Evolutionary conservation across 176 grass and related monocot species (phyloP).

Genomic region (Avena insularis): DNA sequence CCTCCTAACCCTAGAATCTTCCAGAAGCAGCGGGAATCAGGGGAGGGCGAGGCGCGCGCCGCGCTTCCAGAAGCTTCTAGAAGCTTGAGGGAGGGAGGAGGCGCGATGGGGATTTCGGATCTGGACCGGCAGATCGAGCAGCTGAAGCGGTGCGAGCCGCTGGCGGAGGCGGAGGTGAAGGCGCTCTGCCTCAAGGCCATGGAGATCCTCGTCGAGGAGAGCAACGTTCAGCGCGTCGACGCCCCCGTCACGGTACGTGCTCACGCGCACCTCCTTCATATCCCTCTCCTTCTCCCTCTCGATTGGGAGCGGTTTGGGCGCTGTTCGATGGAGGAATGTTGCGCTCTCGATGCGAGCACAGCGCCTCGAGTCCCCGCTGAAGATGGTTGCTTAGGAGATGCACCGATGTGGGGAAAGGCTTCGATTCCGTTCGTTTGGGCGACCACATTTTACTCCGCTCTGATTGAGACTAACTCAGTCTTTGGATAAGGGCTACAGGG

Average conservation of each 20-base stretch:
- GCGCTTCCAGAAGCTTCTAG: slow-evolving; percentile 48
- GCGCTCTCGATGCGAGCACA: background rate
- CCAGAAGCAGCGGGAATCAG: slow-evolving; percentile 37
- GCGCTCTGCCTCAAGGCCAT: slow-evolving; percentile 98
- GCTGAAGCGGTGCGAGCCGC: slow-evolving; percentile 95
- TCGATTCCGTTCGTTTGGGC: background rate
- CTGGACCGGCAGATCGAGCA: slow-evolving; percentile 99
- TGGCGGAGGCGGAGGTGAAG: slow-evolving; percentile 97
- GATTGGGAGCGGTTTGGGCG: background rate
- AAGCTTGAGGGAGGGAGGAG: slow-evolving; percentile 3
- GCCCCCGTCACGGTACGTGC: slow-evolving; percentile 88
- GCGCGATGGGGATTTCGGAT: slow-evolving; percentile 68
- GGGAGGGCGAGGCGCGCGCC: slow-evolving; percentile 8
- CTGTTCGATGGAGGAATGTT: background rate
- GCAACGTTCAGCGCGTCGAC: slow-evolving; percentile 94
- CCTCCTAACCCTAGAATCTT: slow-evolving; percentile 54
- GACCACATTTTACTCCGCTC: background rate
- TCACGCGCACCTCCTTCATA: background rate
- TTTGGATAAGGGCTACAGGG: slow-evolving; percentile 13
- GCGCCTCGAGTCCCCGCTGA: background rate
- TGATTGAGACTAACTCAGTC: background rate
- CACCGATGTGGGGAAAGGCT: background rate
- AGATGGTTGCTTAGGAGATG: background rate
- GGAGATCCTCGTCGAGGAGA: slow-evolving; percentile 99
- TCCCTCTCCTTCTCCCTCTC: background rate